These are phyloP conservation scores for Encephalitozoon cuniculi DNA, from an alignment of 371 early-diverging fungal species.

Conservation along the genomic window DNA sequence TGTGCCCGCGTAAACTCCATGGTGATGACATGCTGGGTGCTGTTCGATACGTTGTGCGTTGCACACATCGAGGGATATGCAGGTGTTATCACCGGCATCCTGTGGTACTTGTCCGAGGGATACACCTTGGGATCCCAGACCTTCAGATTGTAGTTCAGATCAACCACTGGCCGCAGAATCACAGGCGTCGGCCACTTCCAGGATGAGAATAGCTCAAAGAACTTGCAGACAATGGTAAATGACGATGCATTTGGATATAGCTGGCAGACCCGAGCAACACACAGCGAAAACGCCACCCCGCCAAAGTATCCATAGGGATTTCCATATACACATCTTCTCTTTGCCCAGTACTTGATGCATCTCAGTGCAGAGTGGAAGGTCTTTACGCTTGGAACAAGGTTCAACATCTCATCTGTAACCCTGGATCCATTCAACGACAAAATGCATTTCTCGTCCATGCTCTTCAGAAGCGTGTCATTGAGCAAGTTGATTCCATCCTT, in stretches of 20 bases:
- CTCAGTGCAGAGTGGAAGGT: conserved; percentile 80
- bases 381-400: conserved; percentile 79
- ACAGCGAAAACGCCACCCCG: conserved; percentile 98
- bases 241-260: conserved; percentile 85
- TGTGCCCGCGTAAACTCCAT: conserved; percentile 66
- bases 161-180: conserved; percentile 76
- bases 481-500: conserved; percentile 75
- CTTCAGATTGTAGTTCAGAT: conserved; percentile 75
- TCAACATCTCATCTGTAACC: conserved; percentile 90
- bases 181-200: conserved; percentile 98
- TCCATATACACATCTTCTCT: conserved; percentile 77
- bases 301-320: conserved; percentile 96
- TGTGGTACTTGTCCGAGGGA: conserved; percentile 75
- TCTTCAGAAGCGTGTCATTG: conserved; percentile 74
- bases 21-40: conserved; percentile 74
- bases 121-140: conserved; percentile 94
- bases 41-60: conserved; percentile 89
- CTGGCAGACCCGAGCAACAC: conserved; percentile 90
- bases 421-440: conserved; percentile 90
- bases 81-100: conserved; percentile 98
- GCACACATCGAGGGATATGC: conserved; percentile 98
- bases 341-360: conserved; percentile 97
- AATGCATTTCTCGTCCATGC: conserved; percentile 81
- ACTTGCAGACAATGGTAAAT: conserved; percentile 72
- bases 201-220: conserved; percentile 74